Evolutionary conservation across 225 moss, liverwort and hornwort species (phyloP), one percentile per base, ranked within the genome.

Genomic region (Neckera pumila): DNA sequence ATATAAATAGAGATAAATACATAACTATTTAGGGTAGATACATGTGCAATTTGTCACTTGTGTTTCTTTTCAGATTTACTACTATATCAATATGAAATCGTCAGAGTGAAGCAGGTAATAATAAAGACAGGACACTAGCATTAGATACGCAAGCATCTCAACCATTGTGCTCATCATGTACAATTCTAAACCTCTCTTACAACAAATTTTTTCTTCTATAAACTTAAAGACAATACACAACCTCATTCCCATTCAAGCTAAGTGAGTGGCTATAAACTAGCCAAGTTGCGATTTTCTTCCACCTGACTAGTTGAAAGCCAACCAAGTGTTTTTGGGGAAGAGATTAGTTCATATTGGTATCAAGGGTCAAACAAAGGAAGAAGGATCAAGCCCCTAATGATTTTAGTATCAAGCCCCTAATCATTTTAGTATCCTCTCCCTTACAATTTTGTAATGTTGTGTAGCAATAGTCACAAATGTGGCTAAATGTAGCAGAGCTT

Each of bases 121-220:
- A 95, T 95, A 38, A 94, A 93, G 87, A 93, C 94, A 60, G 95
- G 95, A 56, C 95, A 94, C 26, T 87, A 93, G 91, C 94, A 95
- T 86, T 94, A 95, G n/a, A 95, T 95, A 85, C 94, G 95, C 89
- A 95, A 95, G 87, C 95, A 95, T 91, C 95, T 95, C 85, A 95
- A 95, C 62, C 95, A 95, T 88, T 93, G 90, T 66, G 95, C 94
- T 88, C 90, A 91, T 75, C 95, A 94, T 65, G 95, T 95, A 87
- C 81, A 84, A 76, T 78, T 26, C 82, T 38, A 71, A 88, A n/a
- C 82, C 89, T 65, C 74, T 79, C 25, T 5, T 47, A 11, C 53
- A 38, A 7, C 10, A 22, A 6, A 80, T 84, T 33, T 58, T 22
- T 28, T 82, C 18, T 78, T 70, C 17, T 86, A 30, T 64, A 81